phyloP scores from a whole-genome alignment of 495 filamentous ascomycete genomes.

The Aspergillus baeticus region DNA sequence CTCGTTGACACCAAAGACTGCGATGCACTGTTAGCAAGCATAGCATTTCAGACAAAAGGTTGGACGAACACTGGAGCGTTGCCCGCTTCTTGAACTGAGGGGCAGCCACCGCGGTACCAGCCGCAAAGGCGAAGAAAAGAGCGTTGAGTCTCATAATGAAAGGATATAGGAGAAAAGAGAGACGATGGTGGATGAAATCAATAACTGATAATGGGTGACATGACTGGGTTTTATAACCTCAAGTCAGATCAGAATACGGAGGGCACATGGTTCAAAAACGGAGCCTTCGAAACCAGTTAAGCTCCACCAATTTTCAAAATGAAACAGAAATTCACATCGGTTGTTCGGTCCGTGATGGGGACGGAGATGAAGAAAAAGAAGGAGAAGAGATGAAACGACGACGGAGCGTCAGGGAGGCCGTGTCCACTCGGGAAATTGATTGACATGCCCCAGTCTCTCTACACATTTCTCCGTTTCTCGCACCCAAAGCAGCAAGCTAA shows the following conservation, averaged over 20 bases:
- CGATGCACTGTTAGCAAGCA: slow-evolving; percentile 35
- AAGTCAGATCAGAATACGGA: background rate
- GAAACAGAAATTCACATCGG: background rate
- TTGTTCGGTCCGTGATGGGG: background rate
- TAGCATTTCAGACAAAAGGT: slow-evolving; percentile 12
- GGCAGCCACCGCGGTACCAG: slow-evolving; percentile 26
- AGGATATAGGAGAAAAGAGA: background rate
- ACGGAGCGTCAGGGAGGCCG: background rate
- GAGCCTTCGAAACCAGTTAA: background rate
- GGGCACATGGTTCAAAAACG: background rate
- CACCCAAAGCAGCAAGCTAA: no score
- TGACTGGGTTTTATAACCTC: background rate
- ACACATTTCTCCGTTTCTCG: no score
- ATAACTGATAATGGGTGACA: background rate
- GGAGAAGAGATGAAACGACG: slow-evolving; percentile 1
- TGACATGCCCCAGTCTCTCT: background rate
- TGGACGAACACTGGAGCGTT: slow-evolving; percentile 5
- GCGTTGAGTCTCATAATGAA: slow-evolving; percentile 28
- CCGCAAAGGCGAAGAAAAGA: slow-evolving; percentile 26
- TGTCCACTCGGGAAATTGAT: slow-evolving; percentile 5
- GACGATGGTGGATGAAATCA: background rate
- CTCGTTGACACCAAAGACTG: slow-evolving; percentile 33
- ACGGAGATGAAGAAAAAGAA: background rate
- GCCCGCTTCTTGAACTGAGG: slow-evolving; percentile 17
- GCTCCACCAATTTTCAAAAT: background rate